Percentiles rank a stretch among this genome's conserved stretches.
Conservation (phyloP, 2,329 filamentous ascomycete genomes). For the Colletotrichum somersetense region DNA sequence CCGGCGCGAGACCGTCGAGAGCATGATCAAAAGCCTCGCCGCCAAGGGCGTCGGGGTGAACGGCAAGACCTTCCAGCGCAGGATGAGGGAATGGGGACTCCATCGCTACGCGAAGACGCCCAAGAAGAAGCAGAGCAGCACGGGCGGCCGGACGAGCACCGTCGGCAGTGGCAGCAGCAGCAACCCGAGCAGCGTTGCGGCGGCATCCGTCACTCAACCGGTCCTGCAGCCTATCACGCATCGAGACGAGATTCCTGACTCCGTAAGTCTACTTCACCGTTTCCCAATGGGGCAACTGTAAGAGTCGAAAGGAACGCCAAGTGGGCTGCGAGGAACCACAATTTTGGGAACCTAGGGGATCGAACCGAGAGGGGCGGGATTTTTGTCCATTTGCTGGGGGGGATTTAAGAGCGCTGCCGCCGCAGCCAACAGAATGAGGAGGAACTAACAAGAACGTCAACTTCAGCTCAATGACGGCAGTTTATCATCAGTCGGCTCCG, state of each 20-base stretch:
- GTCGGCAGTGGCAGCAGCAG: not conserved
- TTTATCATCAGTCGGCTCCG: not conserved
- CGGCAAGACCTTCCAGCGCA: slow-evolving; percentile 30
- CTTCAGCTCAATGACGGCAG: slow-evolving; percentile 2
- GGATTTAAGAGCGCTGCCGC: slow-evolving; percentile 1
- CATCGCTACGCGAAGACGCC: slow-evolving; percentile 20
- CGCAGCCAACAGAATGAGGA: not conserved
- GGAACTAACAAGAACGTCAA: not conserved
- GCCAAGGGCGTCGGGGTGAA: slow-evolving; percentile 27
- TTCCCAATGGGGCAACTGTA: slow-evolving; percentile 39
- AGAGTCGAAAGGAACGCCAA: slow-evolving; percentile 32
- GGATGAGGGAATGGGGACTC: slow-evolving; percentile 29
- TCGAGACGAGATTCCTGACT: slow-evolving; percentile 30
- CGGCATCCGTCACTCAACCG: not conserved
- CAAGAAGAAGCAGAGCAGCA: slow-evolving; percentile 2
- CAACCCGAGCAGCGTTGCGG: not conserved
- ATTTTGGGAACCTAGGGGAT: slow-evolving; percentile 17
- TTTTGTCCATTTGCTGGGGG: slow-evolving; percentile 1
- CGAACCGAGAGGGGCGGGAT: not conserved
- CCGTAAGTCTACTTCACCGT: slow-evolving; percentile 15
- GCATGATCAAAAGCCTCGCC: slow-evolving; percentile 29
- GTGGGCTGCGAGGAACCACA: slow-evolving; percentile 26
- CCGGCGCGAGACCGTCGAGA: slow-evolving; percentile 33
- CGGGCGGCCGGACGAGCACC: not conserved
- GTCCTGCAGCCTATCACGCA: slow-evolving; percentile 14